These are phyloP conservation scores for Teunomyces lycoperdinae DNA, from an alignment of 805 yeast species.

Conservation along the genomic window DNA sequence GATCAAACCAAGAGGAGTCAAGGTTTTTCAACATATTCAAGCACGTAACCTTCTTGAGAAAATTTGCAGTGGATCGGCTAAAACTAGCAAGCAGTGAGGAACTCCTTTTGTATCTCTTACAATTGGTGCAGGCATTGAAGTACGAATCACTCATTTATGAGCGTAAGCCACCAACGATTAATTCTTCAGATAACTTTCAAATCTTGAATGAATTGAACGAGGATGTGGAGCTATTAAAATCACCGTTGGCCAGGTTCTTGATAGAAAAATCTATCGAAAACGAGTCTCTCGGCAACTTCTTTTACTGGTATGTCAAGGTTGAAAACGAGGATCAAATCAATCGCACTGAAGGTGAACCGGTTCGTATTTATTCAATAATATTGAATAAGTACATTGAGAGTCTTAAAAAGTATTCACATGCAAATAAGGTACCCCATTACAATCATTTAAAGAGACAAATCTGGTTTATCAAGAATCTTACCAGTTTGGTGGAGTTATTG, in stretches of 20 bases:
- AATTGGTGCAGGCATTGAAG: constrained; percentile 86
- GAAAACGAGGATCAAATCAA: constrained; percentile 66
- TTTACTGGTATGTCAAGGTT: constrained; percentile 90
- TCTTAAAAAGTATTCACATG: constrained; percentile 26
- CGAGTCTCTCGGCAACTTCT: constrained; percentile 68
- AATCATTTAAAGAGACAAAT: constrained; percentile 57
- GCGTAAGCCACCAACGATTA: constrained; percentile 7
- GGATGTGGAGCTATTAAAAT: constrained; percentile 25
- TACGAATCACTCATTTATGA: constrained; percentile 53
- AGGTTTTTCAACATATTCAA: constrained; percentile 29
- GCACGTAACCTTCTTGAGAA: constrained; percentile 61
- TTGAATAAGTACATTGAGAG: constrained; percentile 42
- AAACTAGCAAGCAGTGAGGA: constrained; percentile 78
- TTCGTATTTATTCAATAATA: constrained; percentile 30
- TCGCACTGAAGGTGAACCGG: constrained; percentile 12
- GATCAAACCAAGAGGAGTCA: constrained; percentile 23
- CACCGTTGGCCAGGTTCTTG: constrained; percentile 73
- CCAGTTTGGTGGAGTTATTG: constrained; percentile 61
- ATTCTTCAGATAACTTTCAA: constrained; percentile 13
- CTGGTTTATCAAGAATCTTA: constrained; percentile 62
- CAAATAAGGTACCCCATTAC: constrained; percentile 31
- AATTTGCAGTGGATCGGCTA: constrained; percentile 84
- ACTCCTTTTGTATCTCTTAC: constrained; percentile 75
- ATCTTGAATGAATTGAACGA: constrained; percentile 16
- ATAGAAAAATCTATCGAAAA: constrained; percentile 68